Percentiles rank a stretch among this genome's conserved stretches.
Conservation (phyloP, 805 yeast species). For the Candida sphagnicola region DNA sequence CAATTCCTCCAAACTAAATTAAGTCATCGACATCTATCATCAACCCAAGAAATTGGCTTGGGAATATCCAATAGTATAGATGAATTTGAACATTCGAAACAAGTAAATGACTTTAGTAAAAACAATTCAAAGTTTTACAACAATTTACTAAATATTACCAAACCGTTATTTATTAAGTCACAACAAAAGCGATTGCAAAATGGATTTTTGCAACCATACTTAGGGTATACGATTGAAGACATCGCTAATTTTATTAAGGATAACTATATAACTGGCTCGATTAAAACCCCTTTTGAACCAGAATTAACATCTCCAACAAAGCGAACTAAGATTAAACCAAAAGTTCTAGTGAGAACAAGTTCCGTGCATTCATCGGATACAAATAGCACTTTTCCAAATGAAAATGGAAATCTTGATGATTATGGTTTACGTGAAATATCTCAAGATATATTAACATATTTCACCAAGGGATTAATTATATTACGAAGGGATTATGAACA, state of each 20-base stretch:
- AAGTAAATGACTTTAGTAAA: slow-evolving; percentile 16
- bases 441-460: slow-evolving; percentile 23
- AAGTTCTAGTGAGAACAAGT: not conserved
- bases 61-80: slow-evolving; percentile 16
- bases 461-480: slow-evolving; percentile 18
- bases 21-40: slow-evolving; percentile 11
- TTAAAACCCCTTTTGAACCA: not conserved
- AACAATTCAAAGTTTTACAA: slow-evolving; percentile 14
- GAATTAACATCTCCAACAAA: not conserved
- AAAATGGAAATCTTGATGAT: slow-evolving; percentile 17
- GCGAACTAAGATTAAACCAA: slow-evolving; percentile 1
- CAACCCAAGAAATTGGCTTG: slow-evolving; percentile 14
- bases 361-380: slow-evolving; percentile 11
- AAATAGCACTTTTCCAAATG: slow-evolving; percentile 7
- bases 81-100: not conserved
- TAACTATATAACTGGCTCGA: slow-evolving; percentile 9
- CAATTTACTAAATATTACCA: slow-evolving; percentile 15
- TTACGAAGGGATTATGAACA: slow-evolving; percentile 18
- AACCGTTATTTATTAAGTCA: slow-evolving; percentile 23
- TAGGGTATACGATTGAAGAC: slow-evolving; percentile 28
- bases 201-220: slow-evolving; percentile 18
- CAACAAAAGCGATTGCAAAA: slow-evolving; percentile 18
- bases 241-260: slow-evolving; percentile 19
- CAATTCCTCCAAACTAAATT: slow-evolving; percentile 24
- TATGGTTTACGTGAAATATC: slow-evolving; percentile 23